A percentile compares a stretch with the other conserved stretches of the same genome.
Conservation (phyloP, 2,329 filamentous ascomycete species). For the Colletotrichum musicola region DNA sequence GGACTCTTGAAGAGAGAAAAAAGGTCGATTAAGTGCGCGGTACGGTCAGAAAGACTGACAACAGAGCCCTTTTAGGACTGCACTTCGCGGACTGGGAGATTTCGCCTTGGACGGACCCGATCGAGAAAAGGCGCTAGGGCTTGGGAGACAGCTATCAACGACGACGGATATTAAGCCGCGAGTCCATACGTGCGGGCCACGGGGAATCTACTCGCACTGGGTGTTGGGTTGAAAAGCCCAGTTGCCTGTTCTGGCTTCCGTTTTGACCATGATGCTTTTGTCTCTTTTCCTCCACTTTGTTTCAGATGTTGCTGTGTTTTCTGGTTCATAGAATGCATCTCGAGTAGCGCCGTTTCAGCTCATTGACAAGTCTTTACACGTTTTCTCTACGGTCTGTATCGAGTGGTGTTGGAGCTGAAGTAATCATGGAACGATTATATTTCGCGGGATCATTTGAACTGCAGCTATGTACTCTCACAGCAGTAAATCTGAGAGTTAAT, state of each 20-base stretch:
- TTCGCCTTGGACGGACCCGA: constrained; percentile 20
- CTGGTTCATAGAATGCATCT: too few relatives aligned
- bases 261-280: too few relatives aligned
- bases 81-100: constrained; percentile 19
- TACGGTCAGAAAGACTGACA: constrained; percentile 23
- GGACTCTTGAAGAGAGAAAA: neutral
- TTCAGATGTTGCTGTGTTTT: too few relatives aligned
- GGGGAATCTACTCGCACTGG: neutral
- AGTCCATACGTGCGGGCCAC: constrained; percentile 1
- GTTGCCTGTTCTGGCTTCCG: too few relatives aligned
- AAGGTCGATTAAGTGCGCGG: neutral
- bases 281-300: too few relatives aligned
- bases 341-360: too few relatives aligned
- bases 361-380: too few relatives aligned
- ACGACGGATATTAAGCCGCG: constrained; percentile 3
- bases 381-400: too few relatives aligned
- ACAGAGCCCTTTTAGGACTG: constrained; percentile 23
- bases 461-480: too few relatives aligned
- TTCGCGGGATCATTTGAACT: too few relatives aligned
- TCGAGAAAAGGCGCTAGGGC: constrained; percentile 22
- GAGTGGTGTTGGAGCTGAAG: too few relatives aligned
- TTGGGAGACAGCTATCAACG: constrained; percentile 13
- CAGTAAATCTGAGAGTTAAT: too few relatives aligned
- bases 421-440: neutral
- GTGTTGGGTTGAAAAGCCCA: neutral